A percentile compares a stretch with the other conserved stretches of the same genome.
These are phyloP conservation scores for Albatrellus sp. DNA, from an alignment of 1,284 basidiomycete species.

Conservation along the genomic window DNA sequence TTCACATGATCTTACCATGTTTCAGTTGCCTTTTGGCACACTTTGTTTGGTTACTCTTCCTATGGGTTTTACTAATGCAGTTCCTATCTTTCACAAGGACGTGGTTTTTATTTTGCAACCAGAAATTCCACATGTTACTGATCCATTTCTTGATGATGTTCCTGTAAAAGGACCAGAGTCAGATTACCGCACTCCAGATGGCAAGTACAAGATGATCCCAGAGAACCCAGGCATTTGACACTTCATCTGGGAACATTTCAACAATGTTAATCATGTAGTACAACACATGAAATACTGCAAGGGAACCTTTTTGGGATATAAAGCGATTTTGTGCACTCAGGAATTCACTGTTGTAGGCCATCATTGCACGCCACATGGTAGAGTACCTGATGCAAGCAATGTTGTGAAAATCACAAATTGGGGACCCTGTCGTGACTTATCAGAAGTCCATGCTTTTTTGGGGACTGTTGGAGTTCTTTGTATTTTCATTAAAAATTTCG, in stretches of 20 bases:
- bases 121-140: conserved; percentile 21
- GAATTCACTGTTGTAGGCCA: conserved; percentile 18
- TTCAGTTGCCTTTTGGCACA: conserved; percentile 6
- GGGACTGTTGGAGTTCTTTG: conserved; percentile 11
- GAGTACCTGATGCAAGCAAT: conserved; percentile 8
- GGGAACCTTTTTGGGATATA: conserved; percentile 16
- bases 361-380: conserved; percentile 15
- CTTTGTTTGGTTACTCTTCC: conserved; percentile 16
- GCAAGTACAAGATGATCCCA: conserved; percentile 15
- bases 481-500: conserved; percentile 14
- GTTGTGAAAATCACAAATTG: conserved; percentile 13
- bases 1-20: not conserved
- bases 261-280: conserved; percentile 18
- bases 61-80: conserved; percentile 26
- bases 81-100: conserved; percentile 22
- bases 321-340: conserved; percentile 6
- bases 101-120: conserved; percentile 20
- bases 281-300: conserved; percentile 17
- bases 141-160: conserved; percentile 20
- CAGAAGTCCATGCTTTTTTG: conserved; percentile 5
- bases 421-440: conserved; percentile 8
- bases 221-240: conserved; percentile 20
- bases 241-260: conserved; percentile 20
- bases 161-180: conserved; percentile 13
- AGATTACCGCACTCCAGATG: conserved; percentile 9